These are phyloP conservation scores for Taxawa tesnikishii DNA, from an alignment of 2,329 filamentous ascomycete genomes.

Conservation along the genomic window DNA sequence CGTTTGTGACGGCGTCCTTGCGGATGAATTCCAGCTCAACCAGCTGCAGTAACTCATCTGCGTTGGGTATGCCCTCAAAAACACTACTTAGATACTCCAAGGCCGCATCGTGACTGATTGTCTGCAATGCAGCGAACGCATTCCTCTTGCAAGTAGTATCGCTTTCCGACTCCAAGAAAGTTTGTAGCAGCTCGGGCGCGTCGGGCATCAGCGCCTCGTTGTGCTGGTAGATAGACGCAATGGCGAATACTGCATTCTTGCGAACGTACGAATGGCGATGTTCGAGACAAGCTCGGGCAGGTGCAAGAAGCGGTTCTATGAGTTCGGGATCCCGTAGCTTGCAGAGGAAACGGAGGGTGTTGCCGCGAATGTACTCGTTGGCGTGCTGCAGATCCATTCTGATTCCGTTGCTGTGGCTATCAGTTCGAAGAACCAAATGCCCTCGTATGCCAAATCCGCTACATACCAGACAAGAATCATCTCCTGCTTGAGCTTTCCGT, in stretches of 20 bases:
- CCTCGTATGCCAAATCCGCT: neutral
- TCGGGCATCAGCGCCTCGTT: constrained; percentile 88
- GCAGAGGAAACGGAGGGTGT: constrained; percentile 94
- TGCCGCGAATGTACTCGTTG: constrained; percentile 96
- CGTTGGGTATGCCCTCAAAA: constrained; percentile 87
- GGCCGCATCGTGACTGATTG: constrained; percentile 88
- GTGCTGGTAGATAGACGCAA: constrained; percentile 85
- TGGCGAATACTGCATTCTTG: constrained; percentile 93
- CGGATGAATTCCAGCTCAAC: constrained; percentile 95
- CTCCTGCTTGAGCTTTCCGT: constrained; percentile 95
- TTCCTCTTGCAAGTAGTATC: constrained; percentile 97
- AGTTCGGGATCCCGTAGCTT: constrained; percentile 93
- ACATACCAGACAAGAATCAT: constrained; percentile 94
- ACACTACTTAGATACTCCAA: constrained; percentile 76
- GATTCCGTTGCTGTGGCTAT: constrained; percentile 69
- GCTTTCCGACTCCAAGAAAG: constrained; percentile 81
- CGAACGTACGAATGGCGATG: constrained; percentile 95
- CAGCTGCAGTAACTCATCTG: constrained; percentile 85
- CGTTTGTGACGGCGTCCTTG: constrained; percentile 90
- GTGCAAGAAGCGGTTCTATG: constrained; percentile 88
- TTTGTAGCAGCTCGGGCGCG: constrained; percentile 79
- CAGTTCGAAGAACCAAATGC: constrained; percentile 2
- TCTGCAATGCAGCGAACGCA: constrained; percentile 81
- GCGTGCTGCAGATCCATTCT: constrained; percentile 93
- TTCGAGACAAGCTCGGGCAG: constrained; percentile 82